Percentiles rank a stretch among this genome's conserved stretches.
These are phyloP conservation scores for Fagopyrum tataricum DNA, from an alignment of 148 eudicot species.

Conservation along the genomic window DNA sequence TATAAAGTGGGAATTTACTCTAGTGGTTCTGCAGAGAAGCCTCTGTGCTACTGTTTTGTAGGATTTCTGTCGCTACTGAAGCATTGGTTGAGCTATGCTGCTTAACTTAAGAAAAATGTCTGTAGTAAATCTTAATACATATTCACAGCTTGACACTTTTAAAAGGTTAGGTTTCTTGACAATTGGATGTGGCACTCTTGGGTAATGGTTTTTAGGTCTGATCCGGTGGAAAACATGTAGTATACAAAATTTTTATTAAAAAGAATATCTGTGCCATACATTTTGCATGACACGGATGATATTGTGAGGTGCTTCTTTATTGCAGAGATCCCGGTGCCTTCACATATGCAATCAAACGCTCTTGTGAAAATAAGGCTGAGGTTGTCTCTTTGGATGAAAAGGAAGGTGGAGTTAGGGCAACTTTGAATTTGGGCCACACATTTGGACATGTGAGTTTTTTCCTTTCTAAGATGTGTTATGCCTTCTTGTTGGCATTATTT, in stretches of 20 bases:
- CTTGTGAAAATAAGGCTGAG: conserved; percentile 98
- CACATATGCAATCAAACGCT: conserved; percentile 92
- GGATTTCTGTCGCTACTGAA: not conserved
- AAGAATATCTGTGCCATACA: not conserved
- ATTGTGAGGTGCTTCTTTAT: conserved; percentile 14
- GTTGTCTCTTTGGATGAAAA: conserved; percentile 93
- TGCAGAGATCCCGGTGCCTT: conserved; percentile 86
- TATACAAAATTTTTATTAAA: not conserved
- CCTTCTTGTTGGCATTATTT: not conserved
- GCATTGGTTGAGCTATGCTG: not conserved
- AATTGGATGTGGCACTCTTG: not conserved
- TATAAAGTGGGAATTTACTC: no score
- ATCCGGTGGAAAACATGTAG: not conserved
- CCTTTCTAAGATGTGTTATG: not conserved
- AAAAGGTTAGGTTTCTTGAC: not conserved
- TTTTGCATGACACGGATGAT: conserved; percentile 4
- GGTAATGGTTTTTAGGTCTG: no score
- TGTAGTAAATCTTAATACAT: not conserved
- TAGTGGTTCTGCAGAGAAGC: no score
- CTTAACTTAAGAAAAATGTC: not conserved
- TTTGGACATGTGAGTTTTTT: conserved; percentile 89
- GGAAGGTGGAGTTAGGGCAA: conserved; percentile 92
- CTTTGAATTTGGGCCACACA: conserved; percentile 95
- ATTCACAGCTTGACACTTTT: not conserved
- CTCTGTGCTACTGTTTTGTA: no score